A percentile compares a stretch with the other conserved stretches of the same genome.
Evolutionary conservation across 331 rosid species (phyloP).

Genomic region (Cydonia oblonga): DNA sequence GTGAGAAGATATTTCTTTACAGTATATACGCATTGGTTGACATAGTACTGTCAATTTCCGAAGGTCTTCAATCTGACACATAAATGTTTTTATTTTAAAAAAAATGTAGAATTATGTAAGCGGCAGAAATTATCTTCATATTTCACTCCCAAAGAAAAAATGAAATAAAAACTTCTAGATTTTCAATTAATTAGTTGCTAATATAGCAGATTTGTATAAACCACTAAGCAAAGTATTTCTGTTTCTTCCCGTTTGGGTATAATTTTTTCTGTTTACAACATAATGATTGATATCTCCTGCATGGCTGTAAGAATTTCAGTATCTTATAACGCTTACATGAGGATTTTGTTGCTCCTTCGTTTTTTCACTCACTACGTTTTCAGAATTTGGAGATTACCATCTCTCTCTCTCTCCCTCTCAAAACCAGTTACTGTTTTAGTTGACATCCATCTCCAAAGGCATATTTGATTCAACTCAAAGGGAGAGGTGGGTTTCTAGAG

Average conservation of each 20-base stretch:
- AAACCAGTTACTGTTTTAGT: conserved; percentile 18
- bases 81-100: neutral
- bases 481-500: conserved; percentile 10
- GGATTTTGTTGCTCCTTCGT: conserved; percentile 27
- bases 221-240: neutral
- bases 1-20: neutral
- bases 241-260: neutral
- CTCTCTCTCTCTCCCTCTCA: neutral
- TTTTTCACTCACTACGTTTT: conserved; percentile 32
- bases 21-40: neutral
- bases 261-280: conserved; percentile 17
- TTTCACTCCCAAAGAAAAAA: neutral
- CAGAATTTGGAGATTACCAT: conserved; percentile 38
- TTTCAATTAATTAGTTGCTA: neutral
- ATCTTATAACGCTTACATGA: conserved; percentile 49
- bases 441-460: conserved; percentile 10
- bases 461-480: conserved; percentile 5
- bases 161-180: too few relatives aligned
- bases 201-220: neutral
- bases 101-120: neutral
- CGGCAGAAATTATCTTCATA: neutral
- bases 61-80: neutral
- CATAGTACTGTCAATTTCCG: neutral
- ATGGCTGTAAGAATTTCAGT: conserved; percentile 38
- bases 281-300: conserved; percentile 38